Conservation (phyloP, 139 green algal genomes). For the Closterium sp. region DNA sequence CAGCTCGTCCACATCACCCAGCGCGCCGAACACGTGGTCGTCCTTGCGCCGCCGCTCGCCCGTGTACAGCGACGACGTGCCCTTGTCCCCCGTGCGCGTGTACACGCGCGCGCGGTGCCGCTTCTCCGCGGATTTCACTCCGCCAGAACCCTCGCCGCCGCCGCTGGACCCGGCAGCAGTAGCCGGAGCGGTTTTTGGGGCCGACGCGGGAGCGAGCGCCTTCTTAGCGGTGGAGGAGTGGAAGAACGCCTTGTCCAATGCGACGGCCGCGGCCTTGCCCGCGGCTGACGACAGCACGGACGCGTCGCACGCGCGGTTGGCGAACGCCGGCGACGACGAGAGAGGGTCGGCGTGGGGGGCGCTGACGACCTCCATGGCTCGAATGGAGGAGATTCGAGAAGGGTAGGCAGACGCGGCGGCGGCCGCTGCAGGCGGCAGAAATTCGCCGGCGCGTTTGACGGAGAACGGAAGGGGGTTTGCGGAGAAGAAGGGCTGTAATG, state of each 20-base stretch:
- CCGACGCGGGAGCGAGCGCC: neutral
- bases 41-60: slow-evolving; percentile 80
- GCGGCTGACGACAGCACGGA: neutral
- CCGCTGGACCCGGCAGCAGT: neutral
- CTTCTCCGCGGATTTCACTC: neutral
- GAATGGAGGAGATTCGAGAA: neutral
- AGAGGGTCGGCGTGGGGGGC: neutral
- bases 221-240: neutral
- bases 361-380: neutral
- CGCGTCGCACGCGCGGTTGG: neutral
- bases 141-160: neutral
- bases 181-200: neutral
- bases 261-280: neutral
- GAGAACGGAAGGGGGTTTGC: neutral
- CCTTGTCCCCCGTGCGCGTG: slow-evolving; percentile 65
- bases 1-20: slow-evolving; percentile 93
- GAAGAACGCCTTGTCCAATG: neutral
- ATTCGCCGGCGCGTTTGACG: neutral
- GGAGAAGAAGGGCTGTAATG: neutral
- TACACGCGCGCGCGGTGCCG: slow-evolving; percentile 23
- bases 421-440: neutral
- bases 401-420: neutral
- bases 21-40: slow-evolving; percentile 74
- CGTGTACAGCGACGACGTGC: slow-evolving; percentile 83
- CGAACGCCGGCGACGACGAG: neutral